These are phyloP conservation scores for Aspergillus pseudonomiae DNA, from an alignment of 2,329 filamentous ascomycete species.

Conservation along the genomic window DNA sequence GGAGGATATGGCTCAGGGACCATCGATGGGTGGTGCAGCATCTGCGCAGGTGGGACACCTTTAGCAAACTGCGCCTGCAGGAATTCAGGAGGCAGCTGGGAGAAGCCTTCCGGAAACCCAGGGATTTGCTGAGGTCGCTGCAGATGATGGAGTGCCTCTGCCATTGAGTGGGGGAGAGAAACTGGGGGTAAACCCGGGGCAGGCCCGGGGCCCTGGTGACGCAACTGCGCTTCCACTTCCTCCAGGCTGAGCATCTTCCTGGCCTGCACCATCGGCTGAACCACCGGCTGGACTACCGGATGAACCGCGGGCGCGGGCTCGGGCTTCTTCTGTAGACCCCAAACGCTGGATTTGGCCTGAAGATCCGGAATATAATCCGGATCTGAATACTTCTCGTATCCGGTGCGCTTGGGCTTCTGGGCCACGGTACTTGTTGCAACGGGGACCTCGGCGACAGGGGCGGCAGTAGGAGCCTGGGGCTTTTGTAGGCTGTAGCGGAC, in stretches of 20 bases:
- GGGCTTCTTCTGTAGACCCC: constrained; percentile 66
- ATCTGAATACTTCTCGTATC: constrained; percentile 90
- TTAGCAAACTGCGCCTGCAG: constrained; percentile 48
- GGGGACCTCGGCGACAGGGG: constrained; percentile 37
- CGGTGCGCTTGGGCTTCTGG: constrained; percentile 69
- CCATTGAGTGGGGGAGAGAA: constrained; percentile 31
- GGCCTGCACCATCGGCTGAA: constrained; percentile 38
- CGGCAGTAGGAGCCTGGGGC: constrained; percentile 50
- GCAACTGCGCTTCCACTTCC: constrained; percentile 94
- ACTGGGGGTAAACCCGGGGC: constrained; percentile 28
- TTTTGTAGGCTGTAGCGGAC: constrained; percentile 77
- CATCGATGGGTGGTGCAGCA: constrained; percentile 42
- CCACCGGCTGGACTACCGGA: constrained; percentile 14
- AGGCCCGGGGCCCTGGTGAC: constrained; percentile 58
- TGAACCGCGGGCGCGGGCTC: constrained; percentile 18
- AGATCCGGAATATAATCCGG: constrained; percentile 84
- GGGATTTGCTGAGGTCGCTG: constrained; percentile 37
- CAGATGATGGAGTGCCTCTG: constrained; percentile 35
- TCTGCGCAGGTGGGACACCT: constrained; percentile 39
- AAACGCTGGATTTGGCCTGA: constrained; percentile 89
- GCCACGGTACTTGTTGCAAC: constrained; percentile 41
- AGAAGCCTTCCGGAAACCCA: constrained; percentile 34
- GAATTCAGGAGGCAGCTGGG: constrained; percentile 48
- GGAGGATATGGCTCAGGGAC: constrained; percentile 46
- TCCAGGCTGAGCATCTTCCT: constrained; percentile 93